Evolutionary conservation across 148 eudicot genomes (phyloP).

Genomic region (Vaccinium macrocarpon): DNA sequence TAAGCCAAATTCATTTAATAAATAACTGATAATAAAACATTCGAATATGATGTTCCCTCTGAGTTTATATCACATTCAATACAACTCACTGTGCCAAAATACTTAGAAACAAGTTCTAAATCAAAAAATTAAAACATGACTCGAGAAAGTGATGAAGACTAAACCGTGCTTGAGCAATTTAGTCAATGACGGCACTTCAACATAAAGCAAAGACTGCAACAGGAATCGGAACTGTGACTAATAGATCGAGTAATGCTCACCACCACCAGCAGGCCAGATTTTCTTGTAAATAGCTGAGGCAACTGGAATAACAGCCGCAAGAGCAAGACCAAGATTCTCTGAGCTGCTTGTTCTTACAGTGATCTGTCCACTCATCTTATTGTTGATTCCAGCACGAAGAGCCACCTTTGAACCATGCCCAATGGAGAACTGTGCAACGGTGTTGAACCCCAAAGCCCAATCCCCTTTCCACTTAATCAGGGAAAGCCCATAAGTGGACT

Average conservation of each 20-base stretch:
- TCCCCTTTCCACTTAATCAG: conserved; percentile 67
- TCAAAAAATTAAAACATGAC: conserved; percentile 1
- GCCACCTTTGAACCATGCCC: conserved; percentile 83
- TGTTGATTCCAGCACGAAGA: conserved; percentile 75
- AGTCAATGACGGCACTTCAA: background rate
- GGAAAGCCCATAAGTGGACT: conserved; percentile 50
- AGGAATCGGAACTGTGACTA: conserved; percentile 23
- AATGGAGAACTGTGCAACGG: conserved; percentile 64
- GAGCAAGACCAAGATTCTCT: conserved; percentile 69
- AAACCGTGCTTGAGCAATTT: conserved; percentile 12
- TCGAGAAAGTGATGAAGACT: background rate
- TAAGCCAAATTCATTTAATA: background rate
- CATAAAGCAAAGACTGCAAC: background rate
- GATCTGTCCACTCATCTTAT: conserved; percentile 90
- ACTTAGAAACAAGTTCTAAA: background rate
- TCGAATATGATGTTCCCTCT: conserved; percentile 15
- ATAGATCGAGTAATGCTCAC: conserved; percentile 66
- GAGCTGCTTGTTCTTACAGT: conserved; percentile 87
- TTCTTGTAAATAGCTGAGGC: conserved; percentile 61
- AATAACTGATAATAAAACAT: background rate
- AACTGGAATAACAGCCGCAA: conserved; percentile 68
- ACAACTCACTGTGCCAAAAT: conserved; percentile 9
- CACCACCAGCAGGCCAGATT: conserved; percentile 48
- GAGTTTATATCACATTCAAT: conserved; percentile 9
- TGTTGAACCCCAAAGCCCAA: conserved; percentile 55